These are phyloP conservation scores for Ulmus americana DNA, from an alignment of 331 rosid genomes.

Conservation along the genomic window DNA sequence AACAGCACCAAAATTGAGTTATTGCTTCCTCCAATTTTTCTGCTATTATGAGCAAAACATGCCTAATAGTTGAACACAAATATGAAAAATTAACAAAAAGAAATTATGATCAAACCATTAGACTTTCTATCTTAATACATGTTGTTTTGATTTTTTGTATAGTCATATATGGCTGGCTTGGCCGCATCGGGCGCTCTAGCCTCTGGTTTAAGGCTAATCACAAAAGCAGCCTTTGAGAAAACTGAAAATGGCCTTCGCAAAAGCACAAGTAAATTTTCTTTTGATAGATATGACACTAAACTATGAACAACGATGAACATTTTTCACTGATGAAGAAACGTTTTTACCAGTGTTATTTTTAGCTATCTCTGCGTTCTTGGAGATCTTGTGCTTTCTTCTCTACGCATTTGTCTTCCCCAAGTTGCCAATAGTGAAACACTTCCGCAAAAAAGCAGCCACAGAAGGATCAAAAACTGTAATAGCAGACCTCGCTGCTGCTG, in stretches of 20 bases:
- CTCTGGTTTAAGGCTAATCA: slow-evolving; percentile 57
- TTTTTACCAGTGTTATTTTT: slow-evolving; percentile 56
- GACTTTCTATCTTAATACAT: not conserved
- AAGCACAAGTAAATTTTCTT: slow-evolving; percentile 44
- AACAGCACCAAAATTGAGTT: too few relatives aligned
- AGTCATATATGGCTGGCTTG: slow-evolving; percentile 77
- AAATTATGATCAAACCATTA: too few relatives aligned
- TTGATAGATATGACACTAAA: not conserved
- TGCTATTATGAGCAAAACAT: too few relatives aligned
- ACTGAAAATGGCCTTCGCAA: slow-evolving; percentile 65
- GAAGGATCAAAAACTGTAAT: slow-evolving; percentile 84
- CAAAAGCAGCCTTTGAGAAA: slow-evolving; percentile 53
- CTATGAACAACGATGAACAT: too few relatives aligned
- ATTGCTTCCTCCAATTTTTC: too few relatives aligned
- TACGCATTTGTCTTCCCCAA: slow-evolving; percentile 65
- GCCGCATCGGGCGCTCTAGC: slow-evolving; percentile 75
- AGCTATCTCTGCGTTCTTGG: slow-evolving; percentile 45
- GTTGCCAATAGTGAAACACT: slow-evolving; percentile 60
- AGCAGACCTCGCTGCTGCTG: slow-evolving; percentile 72
- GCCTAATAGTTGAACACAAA: too few relatives aligned
- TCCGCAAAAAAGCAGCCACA: slow-evolving; percentile 62
- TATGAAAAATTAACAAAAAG: too few relatives aligned
- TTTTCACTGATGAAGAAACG: not conserved
- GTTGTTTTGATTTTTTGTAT: slow-evolving; percentile 5
- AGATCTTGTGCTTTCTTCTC: slow-evolving; percentile 50